Evolutionary conservation across 2,329 filamentous ascomycete species (phyloP).

Genomic region (Colletotrichum falcatum): DNA sequence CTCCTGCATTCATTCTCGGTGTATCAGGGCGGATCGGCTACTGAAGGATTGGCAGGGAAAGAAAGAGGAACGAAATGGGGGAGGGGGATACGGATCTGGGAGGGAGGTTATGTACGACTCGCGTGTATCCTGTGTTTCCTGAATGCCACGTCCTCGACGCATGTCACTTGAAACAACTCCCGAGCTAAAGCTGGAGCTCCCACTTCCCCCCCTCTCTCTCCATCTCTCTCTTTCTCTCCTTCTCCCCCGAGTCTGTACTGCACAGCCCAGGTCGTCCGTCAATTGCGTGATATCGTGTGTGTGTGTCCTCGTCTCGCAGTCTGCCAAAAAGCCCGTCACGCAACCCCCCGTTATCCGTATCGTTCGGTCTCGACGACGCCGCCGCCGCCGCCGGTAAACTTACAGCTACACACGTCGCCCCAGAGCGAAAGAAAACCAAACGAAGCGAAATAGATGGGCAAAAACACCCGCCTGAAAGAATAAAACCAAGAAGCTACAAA

Average conservation of each 20-base stretch:
- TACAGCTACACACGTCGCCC: background rate
- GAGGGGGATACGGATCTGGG: background rate
- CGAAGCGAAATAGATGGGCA: background rate
- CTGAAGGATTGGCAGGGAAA: background rate
- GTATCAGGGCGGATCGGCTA: slow-evolving; percentile 26
- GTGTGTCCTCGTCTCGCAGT: background rate
- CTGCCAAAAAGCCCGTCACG: background rate
- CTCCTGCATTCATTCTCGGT: slow-evolving; percentile 20
- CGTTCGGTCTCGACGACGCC: background rate
- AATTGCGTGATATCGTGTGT: slow-evolving; percentile 25
- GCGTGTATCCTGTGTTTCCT: slow-evolving; percentile 21
- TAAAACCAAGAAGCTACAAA: too few relatives aligned
- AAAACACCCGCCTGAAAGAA: background rate
- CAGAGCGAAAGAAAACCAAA: background rate
- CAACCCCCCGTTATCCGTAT: background rate
- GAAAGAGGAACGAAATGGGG: background rate
- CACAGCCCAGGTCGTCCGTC: background rate
- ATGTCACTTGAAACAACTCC: background rate
- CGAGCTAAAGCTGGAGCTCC: background rate
- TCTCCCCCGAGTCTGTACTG: background rate
- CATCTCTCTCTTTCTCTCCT: background rate
- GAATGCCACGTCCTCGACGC: slow-evolving; percentile 20
- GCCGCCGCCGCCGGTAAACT: too few relatives aligned
- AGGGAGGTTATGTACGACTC: slow-evolving; percentile 30
- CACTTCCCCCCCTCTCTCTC: background rate